Evolutionary conservation across 2,329 filamentous ascomycete species (phyloP).

Genomic region (Penicillium occitanis): DNA sequence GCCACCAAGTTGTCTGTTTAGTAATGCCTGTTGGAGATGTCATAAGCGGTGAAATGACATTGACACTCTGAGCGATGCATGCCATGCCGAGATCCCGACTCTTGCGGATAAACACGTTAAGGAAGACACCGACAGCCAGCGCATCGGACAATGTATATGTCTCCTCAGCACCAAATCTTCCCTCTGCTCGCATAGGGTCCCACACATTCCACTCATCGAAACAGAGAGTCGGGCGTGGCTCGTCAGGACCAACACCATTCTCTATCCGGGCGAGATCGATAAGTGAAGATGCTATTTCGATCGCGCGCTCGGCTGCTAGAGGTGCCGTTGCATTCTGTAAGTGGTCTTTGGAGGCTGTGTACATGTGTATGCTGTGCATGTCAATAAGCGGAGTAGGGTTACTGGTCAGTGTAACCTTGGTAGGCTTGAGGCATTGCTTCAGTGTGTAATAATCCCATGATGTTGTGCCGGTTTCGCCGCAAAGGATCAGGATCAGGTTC

Average conservation of each 20-base stretch:
- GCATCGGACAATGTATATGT: constrained; percentile 72
- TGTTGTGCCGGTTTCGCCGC: constrained; percentile 67
- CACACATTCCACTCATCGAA: constrained; percentile 87
- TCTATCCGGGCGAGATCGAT: constrained; percentile 74
- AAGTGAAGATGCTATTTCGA: constrained; percentile 65
- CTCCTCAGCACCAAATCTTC: constrained; percentile 71
- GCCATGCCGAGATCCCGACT: constrained; percentile 71
- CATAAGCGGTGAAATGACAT: constrained; percentile 76
- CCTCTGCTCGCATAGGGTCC: constrained; percentile 70
- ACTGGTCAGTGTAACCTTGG: constrained; percentile 44
- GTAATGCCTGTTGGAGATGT: constrained; percentile 63
- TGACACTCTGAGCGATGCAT: constrained; percentile 74
- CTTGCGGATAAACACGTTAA: constrained; percentile 75
- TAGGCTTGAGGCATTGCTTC: constrained; percentile 62
- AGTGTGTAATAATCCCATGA: constrained; percentile 74
- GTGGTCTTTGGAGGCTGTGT: constrained; percentile 63
- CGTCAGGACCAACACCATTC: constrained; percentile 55
- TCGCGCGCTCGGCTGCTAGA: constrained; percentile 68
- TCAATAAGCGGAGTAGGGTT: constrained; percentile 57
- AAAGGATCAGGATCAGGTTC: constrained; percentile 67
- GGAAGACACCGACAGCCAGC: constrained; percentile 70
- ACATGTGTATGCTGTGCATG: constrained; percentile 80
- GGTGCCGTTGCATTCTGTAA: constrained; percentile 63
- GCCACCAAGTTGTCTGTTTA: constrained; percentile 75
- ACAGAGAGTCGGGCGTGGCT: constrained; percentile 69